phyloP scores from a whole-genome alignment of 805 yeast genomes.

The Candida boidinii region DNA sequence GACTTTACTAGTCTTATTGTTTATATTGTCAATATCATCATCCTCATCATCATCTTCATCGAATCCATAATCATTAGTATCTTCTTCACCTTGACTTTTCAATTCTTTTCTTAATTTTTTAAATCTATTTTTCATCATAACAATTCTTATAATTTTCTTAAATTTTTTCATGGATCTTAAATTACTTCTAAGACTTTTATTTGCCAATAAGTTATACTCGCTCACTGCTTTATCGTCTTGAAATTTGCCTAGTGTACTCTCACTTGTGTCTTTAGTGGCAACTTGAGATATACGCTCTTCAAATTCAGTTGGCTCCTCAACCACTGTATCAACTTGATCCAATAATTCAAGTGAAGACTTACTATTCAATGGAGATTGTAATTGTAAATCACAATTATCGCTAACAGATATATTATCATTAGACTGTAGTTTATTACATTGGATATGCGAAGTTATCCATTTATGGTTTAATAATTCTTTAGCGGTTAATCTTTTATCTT shows the following conservation, averaged over 20 bases:
- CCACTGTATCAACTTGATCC: no score
- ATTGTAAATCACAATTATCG: no score
- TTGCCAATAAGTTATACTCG: slow-evolving; percentile 60
- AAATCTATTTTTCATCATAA: slow-evolving; percentile 67
- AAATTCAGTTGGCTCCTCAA: no score
- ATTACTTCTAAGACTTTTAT: slow-evolving; percentile 58
- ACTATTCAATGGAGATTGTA: no score
- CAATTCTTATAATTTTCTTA: slow-evolving; percentile 72
- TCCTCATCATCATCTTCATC: neutral
- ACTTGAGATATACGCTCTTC: no score
- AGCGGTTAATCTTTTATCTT: slow-evolving; percentile 55
- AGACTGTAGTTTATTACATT: no score
- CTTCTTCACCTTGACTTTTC: slow-evolving; percentile 45
- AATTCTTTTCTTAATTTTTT: slow-evolving; percentile 48
- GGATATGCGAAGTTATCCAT: slow-evolving; percentile 51
- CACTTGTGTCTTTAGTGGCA: no score
- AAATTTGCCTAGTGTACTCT: no score
- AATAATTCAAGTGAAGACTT: no score
- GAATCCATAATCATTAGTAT: slow-evolving; percentile 9
- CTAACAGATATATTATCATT: no score
- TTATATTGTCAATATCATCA: no score
- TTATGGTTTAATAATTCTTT: slow-evolving; percentile 51
- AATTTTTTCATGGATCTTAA: slow-evolving; percentile 72
- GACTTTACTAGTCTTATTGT: no score
- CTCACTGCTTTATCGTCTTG: slow-evolving; percentile 10